These are phyloP conservation scores for Pseudogymnoascus sp. DNA, from an alignment of 2,329 filamentous ascomycete genomes.

Conservation along the genomic window DNA sequence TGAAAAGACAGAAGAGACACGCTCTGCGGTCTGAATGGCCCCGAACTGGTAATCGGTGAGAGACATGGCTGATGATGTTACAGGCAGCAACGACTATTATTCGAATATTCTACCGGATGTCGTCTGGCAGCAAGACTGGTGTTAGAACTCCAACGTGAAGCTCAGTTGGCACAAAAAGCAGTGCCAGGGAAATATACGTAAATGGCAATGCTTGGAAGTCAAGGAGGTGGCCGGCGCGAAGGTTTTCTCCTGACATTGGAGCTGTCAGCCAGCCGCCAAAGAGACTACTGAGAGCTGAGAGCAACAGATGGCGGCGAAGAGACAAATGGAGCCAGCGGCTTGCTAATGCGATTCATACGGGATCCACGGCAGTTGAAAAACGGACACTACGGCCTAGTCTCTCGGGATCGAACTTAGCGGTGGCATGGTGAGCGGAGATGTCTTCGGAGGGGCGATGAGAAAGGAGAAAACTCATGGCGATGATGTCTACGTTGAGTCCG, in stretches of 20 bases:
- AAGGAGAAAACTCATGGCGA: not conserved
- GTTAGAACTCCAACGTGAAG: not conserved
- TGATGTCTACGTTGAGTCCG: not conserved
- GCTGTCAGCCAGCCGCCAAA: not conserved
- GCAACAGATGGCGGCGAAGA: not conserved
- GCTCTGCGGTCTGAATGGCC: not conserved
- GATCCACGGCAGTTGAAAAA: conserved; percentile 1
- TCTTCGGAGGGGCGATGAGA: not conserved
- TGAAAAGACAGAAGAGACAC: conserved; percentile 42
- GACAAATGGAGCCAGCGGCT: not conserved
- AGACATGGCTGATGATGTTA: not conserved
- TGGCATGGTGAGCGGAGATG: not conserved
- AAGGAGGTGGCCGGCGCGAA: not conserved
- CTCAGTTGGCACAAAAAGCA: not conserved
- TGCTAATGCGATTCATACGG: not conserved
- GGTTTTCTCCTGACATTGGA: not conserved
- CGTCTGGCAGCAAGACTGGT: not conserved
- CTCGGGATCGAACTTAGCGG: not conserved
- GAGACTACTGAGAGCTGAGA: not conserved
- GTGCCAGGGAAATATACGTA: not conserved
- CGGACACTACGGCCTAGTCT: not conserved
- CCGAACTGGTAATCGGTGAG: not conserved
- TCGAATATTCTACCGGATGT: not conserved
- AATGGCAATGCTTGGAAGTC: not conserved
- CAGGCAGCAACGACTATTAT: not conserved